Evolutionary conservation across 140 eudicot genomes (phyloP), one percentile per base, ranked within the genome.

Genomic region (Erigeron philadelphicus): DNA sequence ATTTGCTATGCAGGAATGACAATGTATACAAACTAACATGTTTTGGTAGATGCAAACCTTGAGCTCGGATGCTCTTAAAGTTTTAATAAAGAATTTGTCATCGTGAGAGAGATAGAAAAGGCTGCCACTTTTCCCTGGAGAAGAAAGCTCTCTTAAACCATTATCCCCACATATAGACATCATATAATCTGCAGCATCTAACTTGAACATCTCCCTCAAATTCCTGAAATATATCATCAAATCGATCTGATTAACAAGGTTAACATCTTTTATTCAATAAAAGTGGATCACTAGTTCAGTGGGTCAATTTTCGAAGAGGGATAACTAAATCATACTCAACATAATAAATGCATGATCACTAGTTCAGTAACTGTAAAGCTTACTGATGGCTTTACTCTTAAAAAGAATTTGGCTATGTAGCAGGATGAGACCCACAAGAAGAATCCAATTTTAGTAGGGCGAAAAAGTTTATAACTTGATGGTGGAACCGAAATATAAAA

Each of bases 61-160:
- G 56, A 87, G 78, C 77, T 94, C 99, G 9, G 94, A 76, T 74
- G 71, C 71, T 68, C 84, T 86, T 78, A 87, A 50, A 31, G 99
- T 94, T 77, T 94, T 94, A 19, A 94, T 87, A 25, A 94, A 90
- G 79, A 94, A 94, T 85, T 86, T 85, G 68, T 94, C 99, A 68
- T 94, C 97, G 23, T 84, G 89, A 48, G 99, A 94, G 17, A 87
- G 84, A 79, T 85, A 94, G 81, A 94, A 94, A 40, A 94, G 66
- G 89, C 99, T 89, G 83, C 99, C 97, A 82, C 95, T 94, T 84
- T 94, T 94, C 65, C 99, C 97, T 1, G 99, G 90, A 11, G 96
- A 89, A 75, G 90, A 83, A 75, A 89, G 81, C 87, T 89, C 97
- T 80, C 95, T 82, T 77, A 94, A 82, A 56, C 99, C 99, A 85